Conservation (phyloP, 345 rosid species). For the Kernera saxatilis region DNA sequence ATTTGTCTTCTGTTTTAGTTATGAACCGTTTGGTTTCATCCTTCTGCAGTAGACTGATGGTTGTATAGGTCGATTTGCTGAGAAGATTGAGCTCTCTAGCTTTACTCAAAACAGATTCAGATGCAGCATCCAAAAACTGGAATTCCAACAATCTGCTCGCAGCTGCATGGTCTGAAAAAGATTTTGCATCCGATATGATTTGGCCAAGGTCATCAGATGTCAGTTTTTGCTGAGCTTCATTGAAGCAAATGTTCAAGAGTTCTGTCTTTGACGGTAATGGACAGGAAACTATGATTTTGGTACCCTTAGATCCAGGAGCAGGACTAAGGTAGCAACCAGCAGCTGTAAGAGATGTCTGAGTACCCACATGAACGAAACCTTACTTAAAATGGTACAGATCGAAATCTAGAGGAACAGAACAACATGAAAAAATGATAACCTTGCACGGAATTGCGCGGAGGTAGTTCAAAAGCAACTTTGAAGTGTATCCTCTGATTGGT, state of each 20-base stretch:
- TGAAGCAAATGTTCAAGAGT: constrained; percentile 21
- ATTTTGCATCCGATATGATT: constrained; percentile 44
- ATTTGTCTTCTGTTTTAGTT: constrained; percentile 36
- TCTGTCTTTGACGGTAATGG: constrained; percentile 54
- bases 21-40: constrained; percentile 60
- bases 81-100: constrained; percentile 58
- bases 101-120: constrained; percentile 55
- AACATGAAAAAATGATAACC: constrained; percentile 42
- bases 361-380: constrained; percentile 15
- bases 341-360: constrained; percentile 79
- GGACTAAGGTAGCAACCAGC: constrained; percentile 96
- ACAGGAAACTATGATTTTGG: constrained; percentile 67
- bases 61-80: constrained; percentile 54
- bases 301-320: constrained; percentile 78
- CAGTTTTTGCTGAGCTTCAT: constrained; percentile 27
- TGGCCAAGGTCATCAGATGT: constrained; percentile 31
- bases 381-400: background rate
- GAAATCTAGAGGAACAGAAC: background rate
- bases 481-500: constrained; percentile 71
- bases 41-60: constrained; percentile 44
- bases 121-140: constrained; percentile 41
- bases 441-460: constrained; percentile 61
- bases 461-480: constrained; percentile 64
- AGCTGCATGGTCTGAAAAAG: constrained; percentile 26
- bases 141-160: constrained; percentile 36